Evolutionary conservation across 306 rosid genomes (phyloP).

Genomic region (Carpinus fangiana): DNA sequence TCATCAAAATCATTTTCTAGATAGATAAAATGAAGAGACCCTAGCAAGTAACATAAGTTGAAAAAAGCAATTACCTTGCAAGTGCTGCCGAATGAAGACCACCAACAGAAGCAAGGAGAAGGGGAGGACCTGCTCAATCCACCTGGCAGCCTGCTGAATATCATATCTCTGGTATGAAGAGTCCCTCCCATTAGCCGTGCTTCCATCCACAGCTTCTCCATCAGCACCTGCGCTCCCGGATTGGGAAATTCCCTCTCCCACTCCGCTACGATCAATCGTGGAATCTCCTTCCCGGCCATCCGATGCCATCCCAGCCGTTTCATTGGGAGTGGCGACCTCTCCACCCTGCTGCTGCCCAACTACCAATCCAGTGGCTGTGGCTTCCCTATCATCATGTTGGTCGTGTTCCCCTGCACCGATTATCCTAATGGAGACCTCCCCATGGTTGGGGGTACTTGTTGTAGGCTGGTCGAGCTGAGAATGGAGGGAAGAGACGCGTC

Average conservation of each 20-base stretch:
- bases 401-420: conserved; percentile 68
- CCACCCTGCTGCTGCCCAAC: conserved; percentile 47
- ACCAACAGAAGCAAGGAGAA: conserved; percentile 93
- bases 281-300: conserved; percentile 38
- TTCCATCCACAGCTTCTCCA: conserved; percentile 53
- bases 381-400: conserved; percentile 48
- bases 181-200: conserved; percentile 70
- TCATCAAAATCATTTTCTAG: neutral
- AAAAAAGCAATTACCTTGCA: conserved; percentile 63
- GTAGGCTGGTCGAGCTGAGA: conserved; percentile 41
- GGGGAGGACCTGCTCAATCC: conserved; percentile 94
- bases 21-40: neutral
- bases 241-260: conserved; percentile 52
- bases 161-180: conserved; percentile 96
- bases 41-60: neutral
- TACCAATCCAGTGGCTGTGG: conserved; percentile 47
- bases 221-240: conserved; percentile 35
- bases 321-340: conserved; percentile 39
- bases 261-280: conserved; percentile 35
- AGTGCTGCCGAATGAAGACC: conserved; percentile 95
- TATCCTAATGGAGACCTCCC: conserved; percentile 88
- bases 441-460: conserved; percentile 38
- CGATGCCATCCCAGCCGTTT: conserved; percentile 32
- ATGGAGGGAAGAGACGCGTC: conserved; percentile 34
- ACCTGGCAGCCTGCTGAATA: conserved; percentile 96